Conservation (phyloP, 2,329 filamentous ascomycete species). For the Pyrenochaeta sp. region DNA sequence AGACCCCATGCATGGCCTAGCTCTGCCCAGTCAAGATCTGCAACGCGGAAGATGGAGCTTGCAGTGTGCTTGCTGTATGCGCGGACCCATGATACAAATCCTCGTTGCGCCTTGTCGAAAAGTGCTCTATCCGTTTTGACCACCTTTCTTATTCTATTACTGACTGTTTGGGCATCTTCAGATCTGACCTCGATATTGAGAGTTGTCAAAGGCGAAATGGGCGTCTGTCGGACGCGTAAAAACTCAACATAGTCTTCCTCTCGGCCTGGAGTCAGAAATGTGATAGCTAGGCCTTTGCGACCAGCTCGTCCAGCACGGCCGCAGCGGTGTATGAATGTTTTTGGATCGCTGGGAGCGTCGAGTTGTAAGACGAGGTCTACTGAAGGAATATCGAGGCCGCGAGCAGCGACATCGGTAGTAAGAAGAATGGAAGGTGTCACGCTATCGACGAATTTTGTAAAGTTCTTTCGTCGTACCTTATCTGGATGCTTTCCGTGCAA, state of each 20-base stretch:
- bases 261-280: conserved; percentile 81
- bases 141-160: conserved; percentile 68
- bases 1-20: conserved; percentile 86
- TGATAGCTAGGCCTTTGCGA: conserved; percentile 79
- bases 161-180: conserved; percentile 66
- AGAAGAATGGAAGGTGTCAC: conserved; percentile 81
- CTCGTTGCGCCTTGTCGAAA: conserved; percentile 88
- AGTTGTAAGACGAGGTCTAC: conserved; percentile 92
- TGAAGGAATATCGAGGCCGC: conserved; percentile 89
- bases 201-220: conserved; percentile 70
- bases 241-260: conserved; percentile 94
- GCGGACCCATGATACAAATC: conserved; percentile 92
- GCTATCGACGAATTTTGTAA: conserved; percentile 78
- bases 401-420: conserved; percentile 90
- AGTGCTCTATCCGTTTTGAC: conserved; percentile 70
- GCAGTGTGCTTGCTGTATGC: conserved; percentile 92
- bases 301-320: conserved; percentile 71
- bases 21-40: conserved; percentile 85
- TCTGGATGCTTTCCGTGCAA: conserved; percentile 92
- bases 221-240: conserved; percentile 85
- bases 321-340: conserved; percentile 76
- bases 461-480: conserved; percentile 88
- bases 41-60: conserved; percentile 85
- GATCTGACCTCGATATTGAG: conserved; percentile 67
- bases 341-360: conserved; percentile 85